Base-by-base conservation (phyloP, 2,329 filamentous ascomycete species). In the Colletotrichum acutatum region DNA sequence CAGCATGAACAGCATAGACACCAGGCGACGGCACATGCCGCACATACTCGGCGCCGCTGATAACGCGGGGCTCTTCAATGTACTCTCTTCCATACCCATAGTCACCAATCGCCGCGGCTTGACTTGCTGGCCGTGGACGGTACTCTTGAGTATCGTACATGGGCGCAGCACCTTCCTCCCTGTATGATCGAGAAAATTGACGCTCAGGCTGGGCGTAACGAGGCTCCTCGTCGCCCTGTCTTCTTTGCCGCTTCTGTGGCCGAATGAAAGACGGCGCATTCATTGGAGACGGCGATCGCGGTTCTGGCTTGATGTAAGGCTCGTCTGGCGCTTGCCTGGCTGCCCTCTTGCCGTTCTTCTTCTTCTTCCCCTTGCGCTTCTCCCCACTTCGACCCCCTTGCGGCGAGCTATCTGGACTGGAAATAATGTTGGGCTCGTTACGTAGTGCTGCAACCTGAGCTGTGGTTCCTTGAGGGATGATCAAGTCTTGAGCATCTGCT, bases 271-370 rank as follows among this genome's bases (percentile, higher is more conserved):
- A 84, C 24, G 86, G 86, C 22, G 86, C 86, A 73, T 83, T 83
- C 63, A 91, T 80, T 9, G 90, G 90, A 7, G 90, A 92, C 1
- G 89, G 88, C 2, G 91, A 93, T 60, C 85, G 86, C n/a, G 91
- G 91, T 78, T 93, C 91, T 28, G 87, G 83, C 77, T 93, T 93
- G 76, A 93, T 91, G 75, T 87, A 86, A 86, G 49, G 80, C 81
- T 64, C 85, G 54, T 87, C 87, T 62, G 80, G 83, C 78, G 81
- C 85, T 83, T 85, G 84, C 77, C 81, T 83, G 72, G 88, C 88
- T 54, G 85, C 84, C 82, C 85, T 87, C 76, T 85, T 86, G 79
- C 86, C 85, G 57, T 87, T 87, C 76, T 85, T 83, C 74, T 83
- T 88, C 78, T 89, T 88, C 75, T 85, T 87, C 28, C 78, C 79